Percentiles rank a stretch among this genome's conserved stretches.
phyloP scores from a whole-genome alignment of 441 rosid species.

The Omphalea diandra region DNA sequence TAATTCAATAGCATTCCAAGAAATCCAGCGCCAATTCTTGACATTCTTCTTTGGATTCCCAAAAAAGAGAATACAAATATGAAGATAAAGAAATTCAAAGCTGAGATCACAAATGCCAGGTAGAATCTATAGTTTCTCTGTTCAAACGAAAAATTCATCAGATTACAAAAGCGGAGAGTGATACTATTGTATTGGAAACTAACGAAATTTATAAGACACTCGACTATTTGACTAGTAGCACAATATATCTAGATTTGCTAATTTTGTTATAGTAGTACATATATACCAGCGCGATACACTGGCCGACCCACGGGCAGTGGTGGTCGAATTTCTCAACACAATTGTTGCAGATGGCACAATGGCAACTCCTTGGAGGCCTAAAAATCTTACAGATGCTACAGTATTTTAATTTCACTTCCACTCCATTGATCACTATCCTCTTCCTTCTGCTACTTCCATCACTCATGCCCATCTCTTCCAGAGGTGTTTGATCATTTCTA shows the following conservation, averaged over 20 bases:
- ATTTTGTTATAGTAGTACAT: no score
- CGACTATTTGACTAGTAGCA: no score
- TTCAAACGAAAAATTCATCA: conserved; percentile 7
- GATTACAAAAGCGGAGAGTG: no score
- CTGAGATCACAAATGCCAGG: conserved; percentile 36
- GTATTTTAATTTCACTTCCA: conserved; percentile 38
- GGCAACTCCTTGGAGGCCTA: conserved; percentile 54
- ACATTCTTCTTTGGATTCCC: conserved; percentile 35
- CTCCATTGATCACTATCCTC: conserved; percentile 36
- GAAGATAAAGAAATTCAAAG: conserved; percentile 39
- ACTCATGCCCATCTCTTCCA: conserved; percentile 24
- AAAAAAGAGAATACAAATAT: conserved; percentile 38
- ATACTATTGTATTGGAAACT: no score
- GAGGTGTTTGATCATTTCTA: conserved; percentile 22
- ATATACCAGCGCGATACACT: conserved; percentile 50
- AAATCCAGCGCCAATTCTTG: not conserved
- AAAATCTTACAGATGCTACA: conserved; percentile 44
- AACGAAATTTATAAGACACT: no score
- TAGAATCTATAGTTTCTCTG: conserved; percentile 54
- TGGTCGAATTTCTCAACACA: conserved; percentile 59
- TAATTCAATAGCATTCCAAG: not conserved
- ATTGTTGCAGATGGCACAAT: conserved; percentile 48
- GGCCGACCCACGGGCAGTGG: conserved; percentile 64
- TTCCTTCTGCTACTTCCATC: conserved; percentile 27
- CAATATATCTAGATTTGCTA: no score